Percentiles rank a stretch among this genome's conserved stretches.
phyloP scores from a whole-genome alignment of 169 alveolate species.

The Eimeria tenella region DNA sequence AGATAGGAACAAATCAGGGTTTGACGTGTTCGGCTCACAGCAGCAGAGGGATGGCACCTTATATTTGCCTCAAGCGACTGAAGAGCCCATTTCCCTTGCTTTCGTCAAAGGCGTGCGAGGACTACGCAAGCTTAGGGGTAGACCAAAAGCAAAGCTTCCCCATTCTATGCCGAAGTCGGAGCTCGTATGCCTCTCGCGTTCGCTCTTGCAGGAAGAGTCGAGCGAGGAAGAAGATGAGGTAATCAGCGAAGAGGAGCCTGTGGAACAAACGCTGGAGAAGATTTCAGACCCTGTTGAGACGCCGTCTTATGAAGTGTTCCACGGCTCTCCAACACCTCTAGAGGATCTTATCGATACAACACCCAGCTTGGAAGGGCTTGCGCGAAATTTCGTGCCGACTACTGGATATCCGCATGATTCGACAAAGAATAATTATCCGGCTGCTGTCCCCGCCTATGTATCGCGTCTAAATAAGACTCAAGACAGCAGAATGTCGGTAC shows the following conservation, averaged over 20 bases:
- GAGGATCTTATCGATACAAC: conserved; percentile 64
- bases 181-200: conserved; percentile 28
- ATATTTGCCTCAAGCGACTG: conserved; percentile 50
- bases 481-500: conserved; percentile 63
- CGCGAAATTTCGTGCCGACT: conserved; percentile 49
- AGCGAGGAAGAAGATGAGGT: neutral
- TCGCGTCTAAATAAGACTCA: conserved; percentile 48
- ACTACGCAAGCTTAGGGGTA: conserved; percentile 32
- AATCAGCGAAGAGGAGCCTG: conserved; percentile 49
- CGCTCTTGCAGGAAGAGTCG: neutral
- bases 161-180: conserved; percentile 59
- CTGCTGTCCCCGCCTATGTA: conserved; percentile 46
- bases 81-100: conserved; percentile 4
- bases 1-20: neutral
- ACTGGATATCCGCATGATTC: conserved; percentile 58
- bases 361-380: conserved; percentile 42
- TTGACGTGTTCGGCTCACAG: neutral
- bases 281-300: neutral
- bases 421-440: conserved; percentile 39
- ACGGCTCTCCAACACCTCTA: conserved; percentile 51
- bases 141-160: conserved; percentile 15
- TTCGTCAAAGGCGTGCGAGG: conserved; percentile 37
- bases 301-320: conserved; percentile 58
- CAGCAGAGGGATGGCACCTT: conserved; percentile 8
- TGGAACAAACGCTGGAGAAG: conserved; percentile 2